These are phyloP conservation scores for Penicillium hordei DNA, from an alignment of 2,329 filamentous ascomycete genomes.

Conservation along the genomic window DNA sequence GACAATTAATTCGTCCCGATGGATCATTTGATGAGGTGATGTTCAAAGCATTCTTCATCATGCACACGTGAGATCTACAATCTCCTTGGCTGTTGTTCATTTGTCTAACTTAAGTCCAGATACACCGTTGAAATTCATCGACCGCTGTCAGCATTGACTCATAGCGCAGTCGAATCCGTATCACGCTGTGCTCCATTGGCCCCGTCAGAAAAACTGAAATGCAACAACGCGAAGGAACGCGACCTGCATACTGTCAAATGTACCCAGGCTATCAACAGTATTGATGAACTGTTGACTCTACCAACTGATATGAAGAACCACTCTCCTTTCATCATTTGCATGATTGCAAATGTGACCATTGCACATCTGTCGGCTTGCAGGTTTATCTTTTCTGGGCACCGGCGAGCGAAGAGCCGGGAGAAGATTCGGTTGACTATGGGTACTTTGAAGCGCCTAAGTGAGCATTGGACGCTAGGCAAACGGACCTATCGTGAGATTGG, in stretches of 20 bases:
- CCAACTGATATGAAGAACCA: constrained; percentile 36
- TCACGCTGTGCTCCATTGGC: constrained; percentile 35
- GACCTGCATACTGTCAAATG: constrained; percentile 42
- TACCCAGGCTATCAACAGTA: constrained; percentile 38
- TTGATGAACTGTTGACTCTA: constrained; percentile 40
- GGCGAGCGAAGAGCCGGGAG: constrained; percentile 36
- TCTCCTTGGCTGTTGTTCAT: constrained; percentile 35
- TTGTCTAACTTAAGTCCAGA: constrained; percentile 19
- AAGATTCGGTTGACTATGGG: constrained; percentile 44
- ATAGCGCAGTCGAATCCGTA: constrained; percentile 40
- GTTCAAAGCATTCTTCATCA: constrained; percentile 80
- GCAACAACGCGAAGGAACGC: constrained; percentile 19
- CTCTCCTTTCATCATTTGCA: constrained; percentile 45
- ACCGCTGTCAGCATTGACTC: constrained; percentile 40
- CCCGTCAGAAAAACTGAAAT: constrained; percentile 12
- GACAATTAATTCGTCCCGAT: constrained; percentile 51
- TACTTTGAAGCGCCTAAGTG: constrained; percentile 36
- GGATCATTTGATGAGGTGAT: constrained; percentile 61
- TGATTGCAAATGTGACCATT: constrained; percentile 42
- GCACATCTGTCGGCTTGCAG: constrained; percentile 61
- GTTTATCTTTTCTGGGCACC: constrained; percentile 33
- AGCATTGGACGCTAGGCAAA: constrained; percentile 36
- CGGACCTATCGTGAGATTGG: constrained; percentile 42
- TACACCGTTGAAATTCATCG: constrained; percentile 40
- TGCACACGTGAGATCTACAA: constrained; percentile 33